A percentile compares a stretch with the other conserved stretches of the same genome.
phyloP scores from a whole-genome alignment of 345 rosid species.

The Melaleuca quinquenervia region DNA sequence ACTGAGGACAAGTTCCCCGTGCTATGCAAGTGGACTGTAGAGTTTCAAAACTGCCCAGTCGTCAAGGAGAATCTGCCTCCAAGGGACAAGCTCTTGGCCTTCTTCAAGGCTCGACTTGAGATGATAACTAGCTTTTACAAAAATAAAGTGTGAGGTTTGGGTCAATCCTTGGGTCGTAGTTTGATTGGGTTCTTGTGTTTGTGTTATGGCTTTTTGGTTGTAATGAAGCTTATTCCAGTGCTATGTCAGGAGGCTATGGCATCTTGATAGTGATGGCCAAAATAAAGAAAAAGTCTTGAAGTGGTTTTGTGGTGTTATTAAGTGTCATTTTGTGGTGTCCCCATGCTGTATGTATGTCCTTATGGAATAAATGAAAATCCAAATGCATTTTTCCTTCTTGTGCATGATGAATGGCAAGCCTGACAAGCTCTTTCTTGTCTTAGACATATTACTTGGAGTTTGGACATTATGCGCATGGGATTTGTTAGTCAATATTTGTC shows the following conservation, averaged over 20 bases:
- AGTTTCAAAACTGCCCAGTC: background rate
- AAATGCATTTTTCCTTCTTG: background rate
- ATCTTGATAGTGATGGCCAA: background rate
- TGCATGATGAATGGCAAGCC: no score
- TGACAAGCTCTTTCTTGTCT: no score
- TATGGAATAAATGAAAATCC: background rate
- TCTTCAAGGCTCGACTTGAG: background rate
- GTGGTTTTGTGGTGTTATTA: background rate
- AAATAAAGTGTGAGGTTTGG: background rate
- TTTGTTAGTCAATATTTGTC: no score
- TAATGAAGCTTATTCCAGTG: background rate
- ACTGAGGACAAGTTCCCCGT: background rate
- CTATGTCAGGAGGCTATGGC: background rate
- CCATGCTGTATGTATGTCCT: background rate
- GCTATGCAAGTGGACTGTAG: constrained; percentile 2
- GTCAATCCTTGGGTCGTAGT: background rate
- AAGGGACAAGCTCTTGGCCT: background rate
- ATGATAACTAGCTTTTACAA: background rate
- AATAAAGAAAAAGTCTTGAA: background rate
- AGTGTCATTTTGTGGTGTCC: background rate
- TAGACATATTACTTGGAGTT: no score
- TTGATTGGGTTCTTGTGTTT: background rate
- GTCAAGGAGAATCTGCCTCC: constrained; percentile 7
- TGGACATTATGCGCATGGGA: no score
- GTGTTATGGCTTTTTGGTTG: background rate